These are phyloP conservation scores for Dothidotthia symphoricarpi DNA, from an alignment of 2,329 filamentous ascomycete genomes.

Conservation along the genomic window DNA sequence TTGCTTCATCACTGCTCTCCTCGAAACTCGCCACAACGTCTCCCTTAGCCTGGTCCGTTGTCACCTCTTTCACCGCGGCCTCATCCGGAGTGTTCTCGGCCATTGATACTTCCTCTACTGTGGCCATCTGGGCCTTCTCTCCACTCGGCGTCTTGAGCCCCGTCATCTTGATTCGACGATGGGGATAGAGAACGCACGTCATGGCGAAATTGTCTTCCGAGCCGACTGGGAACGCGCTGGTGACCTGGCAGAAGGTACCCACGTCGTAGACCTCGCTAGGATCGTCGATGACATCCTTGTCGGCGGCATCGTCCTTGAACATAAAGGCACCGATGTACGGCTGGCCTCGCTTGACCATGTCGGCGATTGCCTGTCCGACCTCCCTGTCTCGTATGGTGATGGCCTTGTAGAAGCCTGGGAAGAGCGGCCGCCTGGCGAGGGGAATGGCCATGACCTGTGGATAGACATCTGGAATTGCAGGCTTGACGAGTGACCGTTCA, in stretches of 20 bases:
- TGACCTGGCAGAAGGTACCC: constrained; percentile 96
- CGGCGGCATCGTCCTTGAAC: constrained; percentile 92
- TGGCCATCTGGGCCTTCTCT: constrained; percentile 30
- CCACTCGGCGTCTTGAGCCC: constrained; percentile 69
- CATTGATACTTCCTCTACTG: constrained; percentile 30
- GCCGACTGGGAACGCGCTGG: constrained; percentile 87
- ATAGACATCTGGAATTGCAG: constrained; percentile 88
- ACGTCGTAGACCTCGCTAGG: constrained; percentile 91
- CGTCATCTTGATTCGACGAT: constrained; percentile 88
- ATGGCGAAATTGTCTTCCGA: constrained; percentile 75
- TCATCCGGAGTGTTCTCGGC: constrained; percentile 44
- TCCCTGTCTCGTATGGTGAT: constrained; percentile 94
- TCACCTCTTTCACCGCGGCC: constrained; percentile 52
- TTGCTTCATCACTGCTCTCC: constrained; percentile 66
- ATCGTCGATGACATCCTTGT: constrained; percentile 89
- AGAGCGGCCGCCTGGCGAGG: constrained; percentile 87
- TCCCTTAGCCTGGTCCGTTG: constrained; percentile 55
- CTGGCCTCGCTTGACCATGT: constrained; percentile 95
- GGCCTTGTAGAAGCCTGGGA: constrained; percentile 98
- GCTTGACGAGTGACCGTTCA: constrained; percentile 82
- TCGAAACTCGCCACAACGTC: constrained; percentile 98
- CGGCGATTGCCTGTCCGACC: constrained; percentile 86
- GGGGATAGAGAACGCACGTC: constrained; percentile 93
- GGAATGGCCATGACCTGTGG: constrained; percentile 97
- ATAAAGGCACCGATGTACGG: constrained; percentile 96